These are phyloP conservation scores for Fusarium praegraminearum DNA, from an alignment of 2,329 filamentous ascomycete species.

Conservation along the genomic window DNA sequence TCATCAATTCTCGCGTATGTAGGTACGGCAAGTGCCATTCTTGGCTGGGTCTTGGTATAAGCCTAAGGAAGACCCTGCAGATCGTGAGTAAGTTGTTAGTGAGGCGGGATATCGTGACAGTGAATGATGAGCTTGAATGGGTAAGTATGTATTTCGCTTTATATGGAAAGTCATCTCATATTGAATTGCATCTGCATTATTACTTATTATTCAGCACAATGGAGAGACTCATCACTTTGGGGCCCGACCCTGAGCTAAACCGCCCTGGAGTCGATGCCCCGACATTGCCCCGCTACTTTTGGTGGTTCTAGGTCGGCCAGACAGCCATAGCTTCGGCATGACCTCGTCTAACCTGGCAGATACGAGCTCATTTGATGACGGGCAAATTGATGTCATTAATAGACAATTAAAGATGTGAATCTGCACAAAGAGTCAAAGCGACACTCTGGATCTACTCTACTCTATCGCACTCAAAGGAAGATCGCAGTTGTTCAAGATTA, in stretches of 20 bases:
- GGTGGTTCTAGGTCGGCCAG: conserved; percentile 1
- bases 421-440: neutral
- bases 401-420: neutral
- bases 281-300: conserved; percentile 6
- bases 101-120: neutral
- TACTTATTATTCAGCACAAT: conserved; percentile 3
- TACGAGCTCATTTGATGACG: conserved; percentile 26
- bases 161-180: neutral
- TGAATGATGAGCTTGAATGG: neutral
- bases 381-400: conserved; percentile 40
- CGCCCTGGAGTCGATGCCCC: conserved; percentile 3
- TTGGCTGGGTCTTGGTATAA: neutral
- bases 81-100: neutral
- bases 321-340: conserved; percentile 13
- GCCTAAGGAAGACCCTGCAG: conserved; percentile 1
- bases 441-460: neutral
- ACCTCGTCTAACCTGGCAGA: conserved; percentile 23
- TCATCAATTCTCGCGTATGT: neutral
- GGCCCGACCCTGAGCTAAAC: conserved; percentile 26
- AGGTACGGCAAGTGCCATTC: neutral
- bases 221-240: conserved; percentile 22
- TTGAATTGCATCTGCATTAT: neutral
- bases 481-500: neutral
- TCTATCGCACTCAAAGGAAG: neutral
- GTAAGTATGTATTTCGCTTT: neutral